A percentile compares a stretch with the other conserved stretches of the same genome.
Conservation (phyloP, 495 filamentous ascomycete genomes). For the Penicillium cosmopolitanum region DNA sequence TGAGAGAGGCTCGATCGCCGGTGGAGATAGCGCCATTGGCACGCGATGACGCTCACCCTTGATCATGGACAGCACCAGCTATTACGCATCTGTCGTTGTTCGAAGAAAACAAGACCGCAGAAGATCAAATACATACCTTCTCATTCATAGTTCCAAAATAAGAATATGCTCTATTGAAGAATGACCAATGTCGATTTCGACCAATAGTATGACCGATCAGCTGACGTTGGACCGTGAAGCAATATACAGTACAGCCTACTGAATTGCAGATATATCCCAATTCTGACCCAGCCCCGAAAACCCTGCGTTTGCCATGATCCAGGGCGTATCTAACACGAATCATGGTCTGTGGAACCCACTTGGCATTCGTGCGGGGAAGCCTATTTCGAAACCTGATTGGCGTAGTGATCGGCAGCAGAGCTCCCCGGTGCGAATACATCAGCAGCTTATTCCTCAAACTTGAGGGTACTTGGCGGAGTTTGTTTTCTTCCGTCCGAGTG, state of each 20-base stretch:
- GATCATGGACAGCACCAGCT: no score
- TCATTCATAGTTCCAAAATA: no score
- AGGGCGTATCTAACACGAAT: neutral
- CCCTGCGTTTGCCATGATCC: neutral
- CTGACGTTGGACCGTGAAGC: no score
- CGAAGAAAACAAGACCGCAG: no score
- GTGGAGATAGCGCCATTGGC: neutral
- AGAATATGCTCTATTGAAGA: no score
- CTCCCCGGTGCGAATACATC: neutral
- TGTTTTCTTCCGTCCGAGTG: constrained; percentile 4
- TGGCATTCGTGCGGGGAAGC: constrained; percentile 24
- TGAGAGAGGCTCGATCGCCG: constrained; percentile 12
- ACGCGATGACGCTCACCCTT: no score
- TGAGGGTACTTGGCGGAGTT: constrained; percentile 1
- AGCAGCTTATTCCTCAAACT: neutral
- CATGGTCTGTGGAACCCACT: neutral
- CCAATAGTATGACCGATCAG: no score
- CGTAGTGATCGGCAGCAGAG: constrained; percentile 8
- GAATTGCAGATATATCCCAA: no score
- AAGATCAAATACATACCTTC: no score
- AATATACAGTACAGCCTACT: no score
- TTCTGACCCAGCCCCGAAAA: neutral
- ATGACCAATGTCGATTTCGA: no score
- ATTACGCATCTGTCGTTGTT: no score
- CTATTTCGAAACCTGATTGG: constrained; percentile 8